These are phyloP conservation scores for Rhodocollybia butyracea DNA, from an alignment of 768 basidiomycete genomes.

Conservation along the genomic window DNA sequence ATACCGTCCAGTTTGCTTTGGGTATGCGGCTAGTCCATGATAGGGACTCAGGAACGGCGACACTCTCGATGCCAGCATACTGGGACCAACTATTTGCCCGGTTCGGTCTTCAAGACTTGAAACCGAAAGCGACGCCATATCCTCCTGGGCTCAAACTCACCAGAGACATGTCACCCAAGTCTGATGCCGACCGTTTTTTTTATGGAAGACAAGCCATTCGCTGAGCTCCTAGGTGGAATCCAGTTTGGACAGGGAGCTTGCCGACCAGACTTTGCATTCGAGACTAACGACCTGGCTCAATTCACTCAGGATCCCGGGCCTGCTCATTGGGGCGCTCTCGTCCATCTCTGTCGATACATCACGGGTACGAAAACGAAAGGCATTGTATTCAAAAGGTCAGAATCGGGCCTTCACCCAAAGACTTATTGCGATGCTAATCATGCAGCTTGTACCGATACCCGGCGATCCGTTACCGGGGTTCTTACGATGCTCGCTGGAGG, in stretches of 20 bases:
- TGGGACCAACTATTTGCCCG: constrained; percentile 9
- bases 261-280: not conserved
- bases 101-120: constrained; percentile 7
- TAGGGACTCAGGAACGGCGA: not conserved
- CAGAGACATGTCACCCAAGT: not conserved
- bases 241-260: constrained; percentile 2
- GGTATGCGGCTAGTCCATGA: constrained; percentile 11
- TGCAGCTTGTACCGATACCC: too few species aligned
- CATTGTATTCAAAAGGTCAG: too few species aligned
- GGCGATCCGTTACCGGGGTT: too few species aligned
- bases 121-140: constrained; percentile 11
- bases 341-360: constrained; percentile 1
- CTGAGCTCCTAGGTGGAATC: constrained; percentile 2
- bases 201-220: constrained; percentile 11
- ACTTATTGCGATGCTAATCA: too few species aligned
- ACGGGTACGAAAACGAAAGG: not conserved
- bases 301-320: constrained; percentile 4
- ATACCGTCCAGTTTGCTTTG: constrained; percentile 2
- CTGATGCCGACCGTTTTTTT: not conserved
- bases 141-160: constrained; percentile 7
- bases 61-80: constrained; percentile 8
- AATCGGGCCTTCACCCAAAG: too few species aligned
- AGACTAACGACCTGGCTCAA: not conserved
- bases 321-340: not conserved
- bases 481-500: too few species aligned